Percentiles rank a stretch among this genome's conserved stretches.
Evolutionary conservation across 352 stramenopile genomes (phyloP).

Genomic region (Elongisporangium senticosum): DNA sequence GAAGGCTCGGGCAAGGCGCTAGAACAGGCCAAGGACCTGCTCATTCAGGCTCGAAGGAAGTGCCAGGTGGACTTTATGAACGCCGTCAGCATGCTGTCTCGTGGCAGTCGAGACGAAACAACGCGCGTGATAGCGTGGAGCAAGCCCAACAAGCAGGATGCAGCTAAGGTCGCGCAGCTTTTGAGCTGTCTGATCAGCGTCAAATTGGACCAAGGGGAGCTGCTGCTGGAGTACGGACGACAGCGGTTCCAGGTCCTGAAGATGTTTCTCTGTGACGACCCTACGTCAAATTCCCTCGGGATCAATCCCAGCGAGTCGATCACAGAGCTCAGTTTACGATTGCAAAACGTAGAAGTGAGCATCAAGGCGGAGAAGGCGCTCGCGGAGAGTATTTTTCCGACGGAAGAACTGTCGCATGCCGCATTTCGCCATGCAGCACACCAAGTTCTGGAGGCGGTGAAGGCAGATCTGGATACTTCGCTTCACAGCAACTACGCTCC

Average conservation of each 20-base stretch:
- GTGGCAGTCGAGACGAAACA: slow-evolving; percentile 29
- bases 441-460: slow-evolving; percentile 54
- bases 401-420: slow-evolving; percentile 54
- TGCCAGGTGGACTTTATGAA: slow-evolving; percentile 69
- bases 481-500: slow-evolving; percentile 9
- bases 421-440: slow-evolving; percentile 50
- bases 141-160: slow-evolving; percentile 45
- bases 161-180: slow-evolving; percentile 47
- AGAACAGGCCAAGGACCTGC: slow-evolving; percentile 57
- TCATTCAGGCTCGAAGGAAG: slow-evolving; percentile 52
- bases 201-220: slow-evolving; percentile 37
- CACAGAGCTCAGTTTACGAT: slow-evolving; percentile 22
- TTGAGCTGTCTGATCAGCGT: slow-evolving; percentile 58
- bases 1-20: slow-evolving; percentile 70
- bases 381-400: slow-evolving; percentile 40
- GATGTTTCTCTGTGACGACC: slow-evolving; percentile 40
- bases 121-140: slow-evolving; percentile 25
- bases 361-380: slow-evolving; percentile 58
- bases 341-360: slow-evolving; percentile 48
- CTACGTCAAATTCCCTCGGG: slow-evolving; percentile 19
- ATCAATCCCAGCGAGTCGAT: slow-evolving; percentile 31
- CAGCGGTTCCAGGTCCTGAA: slow-evolving; percentile 60
- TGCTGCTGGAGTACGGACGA: slow-evolving; percentile 61
- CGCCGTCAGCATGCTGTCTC: slow-evolving; percentile 52
- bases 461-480: slow-evolving; percentile 29